Percentiles rank a stretch among this genome's conserved stretches.
These are phyloP conservation scores for Dioscorea zingiberensis DNA, from an alignment of 106 monocot species.

Conservation along the genomic window DNA sequence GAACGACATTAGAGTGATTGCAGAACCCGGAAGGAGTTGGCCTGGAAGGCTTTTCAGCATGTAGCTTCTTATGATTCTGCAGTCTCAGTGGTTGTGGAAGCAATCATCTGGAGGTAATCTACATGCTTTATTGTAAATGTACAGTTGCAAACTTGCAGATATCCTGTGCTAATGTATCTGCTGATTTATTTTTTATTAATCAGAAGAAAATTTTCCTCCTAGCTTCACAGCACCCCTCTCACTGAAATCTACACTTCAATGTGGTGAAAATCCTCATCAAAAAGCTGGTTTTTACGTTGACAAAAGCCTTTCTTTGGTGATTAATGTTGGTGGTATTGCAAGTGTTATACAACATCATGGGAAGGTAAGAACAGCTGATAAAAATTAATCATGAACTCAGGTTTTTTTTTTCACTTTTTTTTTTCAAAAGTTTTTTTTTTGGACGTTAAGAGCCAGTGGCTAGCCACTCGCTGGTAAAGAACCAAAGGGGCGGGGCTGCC, in stretches of 20 bases:
- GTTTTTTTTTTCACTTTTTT: no score
- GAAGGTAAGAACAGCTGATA: constrained; percentile 41
- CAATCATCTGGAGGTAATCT: constrained; percentile 50
- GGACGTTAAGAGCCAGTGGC: no score
- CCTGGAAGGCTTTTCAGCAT: constrained; percentile 98
- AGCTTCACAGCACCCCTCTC: constrained; percentile 71
- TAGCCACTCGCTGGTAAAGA: no score
- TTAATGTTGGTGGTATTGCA: constrained; percentile 93
- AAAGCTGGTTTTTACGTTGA: constrained; percentile 89
- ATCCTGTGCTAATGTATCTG: background rate
- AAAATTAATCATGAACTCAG: no score
- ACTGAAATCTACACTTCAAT: constrained; percentile 60
- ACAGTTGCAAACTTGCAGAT: background rate
- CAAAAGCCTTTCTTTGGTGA: constrained; percentile 80
- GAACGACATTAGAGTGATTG: no score
- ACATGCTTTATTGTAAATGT: background rate
- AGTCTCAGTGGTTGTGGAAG: constrained; percentile 99
- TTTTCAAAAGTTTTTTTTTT: no score
- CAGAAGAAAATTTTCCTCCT: constrained; percentile 69
- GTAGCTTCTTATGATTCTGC: constrained; percentile 93
- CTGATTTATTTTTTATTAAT: constrained; percentile 3
- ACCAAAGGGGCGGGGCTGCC: no score
- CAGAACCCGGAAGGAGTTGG: constrained; percentile 62
- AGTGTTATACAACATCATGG: constrained; percentile 92
- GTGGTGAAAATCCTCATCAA: constrained; percentile 99